Evolutionary conservation across 2,329 filamentous ascomycete species (phyloP).

Genomic region (Neocatenulostroma microsporum): DNA sequence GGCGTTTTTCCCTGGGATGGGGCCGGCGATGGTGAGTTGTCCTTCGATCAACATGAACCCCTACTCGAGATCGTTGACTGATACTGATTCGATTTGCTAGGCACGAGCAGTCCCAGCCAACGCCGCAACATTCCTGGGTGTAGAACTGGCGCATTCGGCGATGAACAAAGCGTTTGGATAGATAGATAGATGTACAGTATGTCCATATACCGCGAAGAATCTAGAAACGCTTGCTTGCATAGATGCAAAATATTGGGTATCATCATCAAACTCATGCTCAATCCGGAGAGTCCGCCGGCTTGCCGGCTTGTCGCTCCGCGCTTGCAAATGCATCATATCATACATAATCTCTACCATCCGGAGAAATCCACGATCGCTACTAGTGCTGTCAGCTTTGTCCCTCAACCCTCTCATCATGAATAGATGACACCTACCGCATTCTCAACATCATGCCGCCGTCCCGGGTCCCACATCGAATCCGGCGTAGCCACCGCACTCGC

Average conservation of each 20-base stretch:
- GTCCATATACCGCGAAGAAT: too few relatives aligned
- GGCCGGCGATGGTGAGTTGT: too few relatives aligned
- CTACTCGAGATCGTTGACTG: too few relatives aligned
- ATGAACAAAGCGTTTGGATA: conserved; percentile 65
- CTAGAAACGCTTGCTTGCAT: too few relatives aligned
- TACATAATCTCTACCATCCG: background rate
- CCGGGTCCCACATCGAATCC: too few relatives aligned
- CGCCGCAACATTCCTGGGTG: conserved; percentile 84
- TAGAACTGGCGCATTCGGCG: conserved; percentile 73
- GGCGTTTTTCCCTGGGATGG: conserved; percentile 96
- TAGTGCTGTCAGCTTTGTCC: background rate
- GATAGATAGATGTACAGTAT: too few relatives aligned
- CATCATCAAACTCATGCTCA: background rate
- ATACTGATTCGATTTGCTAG: too few relatives aligned
- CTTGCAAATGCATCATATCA: background rate
- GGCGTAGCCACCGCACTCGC: background rate
- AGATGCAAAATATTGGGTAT: conserved; percentile 1
- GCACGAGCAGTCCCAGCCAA: conserved; percentile 92
- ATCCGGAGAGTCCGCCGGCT: background rate
- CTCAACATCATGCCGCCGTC: conserved; percentile 1
- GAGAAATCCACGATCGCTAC: background rate
- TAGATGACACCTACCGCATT: background rate
- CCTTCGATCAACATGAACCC: too few relatives aligned
- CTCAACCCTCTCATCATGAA: background rate
- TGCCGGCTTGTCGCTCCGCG: too few relatives aligned